Conservation (phyloP, 2,329 filamentous ascomycete genomes). For the Trichoderma gracile region DNA sequence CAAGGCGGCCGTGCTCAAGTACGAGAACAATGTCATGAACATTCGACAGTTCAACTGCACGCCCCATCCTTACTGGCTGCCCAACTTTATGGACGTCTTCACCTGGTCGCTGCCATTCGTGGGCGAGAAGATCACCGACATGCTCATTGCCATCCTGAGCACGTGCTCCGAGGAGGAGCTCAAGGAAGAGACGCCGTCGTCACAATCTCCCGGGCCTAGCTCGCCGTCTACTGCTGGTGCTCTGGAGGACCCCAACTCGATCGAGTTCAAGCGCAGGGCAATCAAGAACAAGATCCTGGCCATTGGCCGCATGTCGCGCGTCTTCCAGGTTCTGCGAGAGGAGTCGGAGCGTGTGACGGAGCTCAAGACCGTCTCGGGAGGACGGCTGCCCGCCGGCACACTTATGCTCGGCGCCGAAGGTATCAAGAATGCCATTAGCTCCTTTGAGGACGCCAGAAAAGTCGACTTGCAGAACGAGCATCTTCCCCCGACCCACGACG, state of each 20-base stretch:
- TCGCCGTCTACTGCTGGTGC: slow-evolving; percentile 65
- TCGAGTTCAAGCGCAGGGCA: slow-evolving; percentile 89
- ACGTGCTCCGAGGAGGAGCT: slow-evolving; percentile 99
- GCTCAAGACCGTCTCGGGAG: slow-evolving; percentile 93
- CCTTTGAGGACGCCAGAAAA: slow-evolving; percentile 94
- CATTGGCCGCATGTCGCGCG: slow-evolving; percentile 91
- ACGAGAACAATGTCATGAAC: slow-evolving; percentile 99
- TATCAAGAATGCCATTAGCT: slow-evolving; percentile 97
- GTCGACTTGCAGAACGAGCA: slow-evolving; percentile 97
- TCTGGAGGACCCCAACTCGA: slow-evolving; percentile 73
- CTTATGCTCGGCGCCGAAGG: slow-evolving; percentile 98
- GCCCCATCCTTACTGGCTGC: slow-evolving; percentile 97
- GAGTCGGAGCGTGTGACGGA: slow-evolving; percentile 97
- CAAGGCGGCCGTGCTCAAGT: slow-evolving; percentile 97
- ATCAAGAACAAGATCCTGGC: slow-evolving; percentile 99
- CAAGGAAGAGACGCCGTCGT: slow-evolving; percentile 78
- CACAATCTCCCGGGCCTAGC: slow-evolving; percentile 65
- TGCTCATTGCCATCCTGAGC: slow-evolving; percentile 97
- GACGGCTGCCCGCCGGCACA: slow-evolving; percentile 88
- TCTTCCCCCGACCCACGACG: slow-evolving; percentile 87
- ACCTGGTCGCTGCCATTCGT: slow-evolving; percentile 99
- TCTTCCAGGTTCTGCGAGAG: slow-evolving; percentile 97
- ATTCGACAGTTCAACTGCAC: slow-evolving; percentile 99
- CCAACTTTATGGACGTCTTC: slow-evolving; percentile 99
- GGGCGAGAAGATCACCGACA: slow-evolving; percentile 98